Conservation (phyloP, 768 basidiomycete genomes). For the Suillus plorans region DNA sequence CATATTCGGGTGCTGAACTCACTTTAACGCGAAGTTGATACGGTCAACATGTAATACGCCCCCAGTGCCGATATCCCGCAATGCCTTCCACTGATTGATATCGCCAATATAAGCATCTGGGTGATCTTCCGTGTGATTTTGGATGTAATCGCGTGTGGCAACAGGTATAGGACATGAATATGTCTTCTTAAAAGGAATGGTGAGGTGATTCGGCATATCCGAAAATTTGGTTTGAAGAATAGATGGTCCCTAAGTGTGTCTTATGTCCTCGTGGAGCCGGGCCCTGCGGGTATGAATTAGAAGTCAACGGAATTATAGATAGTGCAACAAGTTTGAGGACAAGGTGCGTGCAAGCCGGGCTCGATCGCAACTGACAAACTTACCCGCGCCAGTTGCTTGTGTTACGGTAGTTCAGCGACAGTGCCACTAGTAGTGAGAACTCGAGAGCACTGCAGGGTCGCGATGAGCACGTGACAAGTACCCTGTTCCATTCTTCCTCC, state of each 20-base stretch:
- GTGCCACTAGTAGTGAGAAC: no score
- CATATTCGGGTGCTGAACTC: slow-evolving; percentile 26
- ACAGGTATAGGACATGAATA: slow-evolving; percentile 53
- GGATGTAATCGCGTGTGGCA: slow-evolving; percentile 64
- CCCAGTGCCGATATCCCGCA: slow-evolving; percentile 56
- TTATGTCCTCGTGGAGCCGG: neutral
- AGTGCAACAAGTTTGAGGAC: neutral
- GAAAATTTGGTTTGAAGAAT: neutral
- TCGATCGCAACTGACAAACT: neutral
- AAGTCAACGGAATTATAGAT: neutral
- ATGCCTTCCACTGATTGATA: slow-evolving; percentile 63
- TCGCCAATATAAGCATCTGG: slow-evolving; percentile 85
- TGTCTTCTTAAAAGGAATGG: slow-evolving; percentile 74
- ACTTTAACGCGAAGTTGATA: slow-evolving; percentile 58
- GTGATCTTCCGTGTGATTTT: slow-evolving; percentile 65
- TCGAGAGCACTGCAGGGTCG: neutral
- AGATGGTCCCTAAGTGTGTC: neutral
- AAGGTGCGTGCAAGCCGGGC: neutral
- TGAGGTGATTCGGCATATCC: slow-evolving; percentile 74
- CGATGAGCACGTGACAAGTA: neutral
- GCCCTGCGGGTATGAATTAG: neutral
- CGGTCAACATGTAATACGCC: slow-evolving; percentile 56
- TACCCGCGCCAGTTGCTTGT: neutral
- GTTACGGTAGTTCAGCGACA: no score
- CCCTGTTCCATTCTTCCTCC: neutral